A percentile compares a stretch with the other conserved stretches of the same genome.
Conservation (phyloP, 2,329 filamentous ascomycete species). For the Verticillium isaacii region DNA sequence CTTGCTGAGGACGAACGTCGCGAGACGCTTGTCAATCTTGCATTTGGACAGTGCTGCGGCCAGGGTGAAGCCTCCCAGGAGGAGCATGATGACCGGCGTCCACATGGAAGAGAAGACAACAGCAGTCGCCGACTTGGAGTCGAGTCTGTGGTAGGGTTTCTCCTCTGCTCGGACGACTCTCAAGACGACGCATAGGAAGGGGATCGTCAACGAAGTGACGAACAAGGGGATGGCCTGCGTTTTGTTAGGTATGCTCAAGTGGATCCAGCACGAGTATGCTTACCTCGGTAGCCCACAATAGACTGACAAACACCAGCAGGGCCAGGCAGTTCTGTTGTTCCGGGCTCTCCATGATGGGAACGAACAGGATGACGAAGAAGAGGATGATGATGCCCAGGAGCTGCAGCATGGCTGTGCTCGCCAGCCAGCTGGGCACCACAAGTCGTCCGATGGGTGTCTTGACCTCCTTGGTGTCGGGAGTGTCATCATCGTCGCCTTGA, state of each 20-base stretch:
- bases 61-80: constrained; percentile 93
- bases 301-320: constrained; percentile 86
- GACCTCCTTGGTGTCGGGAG: constrained; percentile 61
- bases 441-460: constrained; percentile 76
- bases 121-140: constrained; percentile 73
- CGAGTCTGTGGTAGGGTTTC: constrained; percentile 39
- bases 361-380: constrained; percentile 68
- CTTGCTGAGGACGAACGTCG: constrained; percentile 92
- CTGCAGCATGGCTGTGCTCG: constrained; percentile 76
- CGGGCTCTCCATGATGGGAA: constrained; percentile 78
- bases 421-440: constrained; percentile 72
- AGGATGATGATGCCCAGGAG: constrained; percentile 65
- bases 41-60: constrained; percentile 95
- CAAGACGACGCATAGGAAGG: constrained; percentile 85
- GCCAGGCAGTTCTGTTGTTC: constrained; percentile 97
- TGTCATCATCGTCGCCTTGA: constrained; percentile 77
- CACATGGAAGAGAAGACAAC: constrained; percentile 96
- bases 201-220: constrained; percentile 89
- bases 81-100: constrained; percentile 97
- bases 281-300: constrained; percentile 95
- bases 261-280: not conserved
- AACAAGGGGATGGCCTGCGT: constrained; percentile 85
- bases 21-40: constrained; percentile 95
- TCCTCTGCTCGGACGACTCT: constrained; percentile 77
- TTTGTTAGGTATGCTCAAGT: constrained; percentile 9